phyloP scores from a whole-genome alignment of 208 protist species.

The Leishmania martiniquensis region DNA sequence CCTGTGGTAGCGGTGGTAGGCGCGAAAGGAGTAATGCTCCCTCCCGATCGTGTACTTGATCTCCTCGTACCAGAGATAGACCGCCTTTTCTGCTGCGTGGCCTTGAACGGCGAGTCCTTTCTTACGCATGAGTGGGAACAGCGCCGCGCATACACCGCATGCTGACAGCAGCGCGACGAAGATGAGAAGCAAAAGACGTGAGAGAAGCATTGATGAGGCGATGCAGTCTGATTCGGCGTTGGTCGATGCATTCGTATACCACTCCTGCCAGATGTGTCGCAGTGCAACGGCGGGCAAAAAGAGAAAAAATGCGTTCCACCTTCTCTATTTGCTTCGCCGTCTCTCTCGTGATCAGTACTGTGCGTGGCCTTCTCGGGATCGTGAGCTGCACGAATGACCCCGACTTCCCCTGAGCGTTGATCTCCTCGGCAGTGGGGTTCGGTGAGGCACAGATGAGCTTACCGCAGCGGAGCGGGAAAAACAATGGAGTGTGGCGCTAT shows the following conservation, averaged over 20 bases:
- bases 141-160: constrained; percentile 25
- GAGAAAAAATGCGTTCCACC: neutral
- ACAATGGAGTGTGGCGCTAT: too few species aligned
- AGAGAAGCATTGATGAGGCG: constrained; percentile 4
- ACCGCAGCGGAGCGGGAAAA: too few species aligned
- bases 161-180: constrained; percentile 22
- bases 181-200: constrained; percentile 20
- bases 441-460: too few species aligned
- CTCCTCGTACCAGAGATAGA: constrained; percentile 30
- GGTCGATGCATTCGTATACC: neutral
- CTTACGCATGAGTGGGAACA: constrained; percentile 29
- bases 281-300: too few species aligned
- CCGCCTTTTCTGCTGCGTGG: constrained; percentile 3
- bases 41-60: constrained; percentile 1
- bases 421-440: too few species aligned
- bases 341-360: too few species aligned
- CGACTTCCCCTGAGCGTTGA: too few species aligned
- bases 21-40: constrained; percentile 4
- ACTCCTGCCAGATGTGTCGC: too few species aligned
- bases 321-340: neutral
- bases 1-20: constrained; percentile 5
- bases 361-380: too few species aligned
- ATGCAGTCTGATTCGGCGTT: neutral
- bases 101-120: neutral
- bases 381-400: too few species aligned